Conservation (phyloP, 139 green algal genomes). For the Raphidocelis subcapitata region DNA sequence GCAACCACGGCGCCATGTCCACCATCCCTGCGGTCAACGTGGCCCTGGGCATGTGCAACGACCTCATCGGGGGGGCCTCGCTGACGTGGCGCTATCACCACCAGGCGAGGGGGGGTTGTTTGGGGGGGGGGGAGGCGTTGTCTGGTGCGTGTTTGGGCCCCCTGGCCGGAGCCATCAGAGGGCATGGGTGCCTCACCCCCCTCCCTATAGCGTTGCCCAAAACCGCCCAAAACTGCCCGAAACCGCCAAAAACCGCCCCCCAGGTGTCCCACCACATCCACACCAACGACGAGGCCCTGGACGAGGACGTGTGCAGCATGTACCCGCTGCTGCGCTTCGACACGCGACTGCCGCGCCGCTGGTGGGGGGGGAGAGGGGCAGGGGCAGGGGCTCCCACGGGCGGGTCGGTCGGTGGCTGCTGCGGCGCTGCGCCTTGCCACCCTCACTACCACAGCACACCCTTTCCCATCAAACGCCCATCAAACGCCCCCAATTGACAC, state of each 20-base stretch:
- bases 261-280: constrained; percentile 89
- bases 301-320: constrained; percentile 79
- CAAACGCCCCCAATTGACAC: neutral
- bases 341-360: constrained; percentile 45
- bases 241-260: neutral
- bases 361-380: too few relatives aligned
- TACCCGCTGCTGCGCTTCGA: constrained; percentile 84
- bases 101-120: constrained; percentile 40
- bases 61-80: constrained; percentile 76
- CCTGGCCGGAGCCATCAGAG: too few relatives aligned
- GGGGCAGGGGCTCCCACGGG: too few relatives aligned
- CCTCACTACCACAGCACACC: too few relatives aligned
- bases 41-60: constrained; percentile 65
- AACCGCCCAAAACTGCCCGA: too few relatives aligned
- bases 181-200: too few relatives aligned
- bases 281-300: constrained; percentile 83
- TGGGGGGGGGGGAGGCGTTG: too few relatives aligned
- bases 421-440: too few relatives aligned
- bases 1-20: constrained; percentile 88
- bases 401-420: too few relatives aligned
- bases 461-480: too few relatives aligned
- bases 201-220: too few relatives aligned
- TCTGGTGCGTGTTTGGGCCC: too few relatives aligned
- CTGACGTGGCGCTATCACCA: constrained; percentile 89
- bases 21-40: constrained; percentile 70